A percentile compares a stretch with the other conserved stretches of the same genome.
Conservation (phyloP, 1,284 basidiomycete species). For the Tausonia pullulans region DNA sequence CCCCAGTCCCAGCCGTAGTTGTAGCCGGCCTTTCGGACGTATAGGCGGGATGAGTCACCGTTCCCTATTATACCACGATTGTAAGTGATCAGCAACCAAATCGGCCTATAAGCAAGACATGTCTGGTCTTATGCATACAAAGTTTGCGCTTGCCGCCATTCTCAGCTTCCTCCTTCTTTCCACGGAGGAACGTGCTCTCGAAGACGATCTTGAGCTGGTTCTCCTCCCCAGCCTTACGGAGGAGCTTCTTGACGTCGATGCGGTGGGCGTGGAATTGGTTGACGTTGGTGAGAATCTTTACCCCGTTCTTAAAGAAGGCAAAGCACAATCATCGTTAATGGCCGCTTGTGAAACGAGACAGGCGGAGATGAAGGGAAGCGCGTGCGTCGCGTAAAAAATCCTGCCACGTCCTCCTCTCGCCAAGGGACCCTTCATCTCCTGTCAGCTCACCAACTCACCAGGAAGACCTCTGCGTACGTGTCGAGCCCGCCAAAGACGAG, state of each 20-base stretch:
- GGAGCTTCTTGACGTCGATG: slow-evolving; percentile 46
- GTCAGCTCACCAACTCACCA: slow-evolving; percentile 42
- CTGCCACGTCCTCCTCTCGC: too few species aligned
- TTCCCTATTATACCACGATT: slow-evolving; percentile 46
- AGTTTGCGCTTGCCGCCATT: slow-evolving; percentile 27
- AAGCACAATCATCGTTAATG: too few species aligned
- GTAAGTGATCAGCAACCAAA: too few species aligned
- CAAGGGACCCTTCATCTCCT: too few species aligned
- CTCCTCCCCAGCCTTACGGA: slow-evolving; percentile 24
- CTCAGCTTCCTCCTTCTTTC: slow-evolving; percentile 35
- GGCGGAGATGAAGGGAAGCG: neutral
- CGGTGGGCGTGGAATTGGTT: slow-evolving; percentile 72
- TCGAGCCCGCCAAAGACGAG: slow-evolving; percentile 79
- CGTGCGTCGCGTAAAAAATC: too few species aligned
- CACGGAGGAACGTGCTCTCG: slow-evolving; percentile 57
- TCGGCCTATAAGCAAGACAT: too few species aligned
- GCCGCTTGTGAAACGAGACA: neutral
- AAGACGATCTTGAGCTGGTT: slow-evolving; percentile 65
- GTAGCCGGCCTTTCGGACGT: slow-evolving; percentile 81
- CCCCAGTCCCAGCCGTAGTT: slow-evolving; percentile 39
- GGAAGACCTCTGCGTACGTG: slow-evolving; percentile 58
- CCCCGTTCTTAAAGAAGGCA: slow-evolving; percentile 48
- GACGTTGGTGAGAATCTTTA: slow-evolving; percentile 51
- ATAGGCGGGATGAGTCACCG: slow-evolving; percentile 70
- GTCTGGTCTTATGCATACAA: slow-evolving; percentile 20